phyloP scores from a whole-genome alignment of 129 eudicot genomes.

The Silybum marianum region DNA sequence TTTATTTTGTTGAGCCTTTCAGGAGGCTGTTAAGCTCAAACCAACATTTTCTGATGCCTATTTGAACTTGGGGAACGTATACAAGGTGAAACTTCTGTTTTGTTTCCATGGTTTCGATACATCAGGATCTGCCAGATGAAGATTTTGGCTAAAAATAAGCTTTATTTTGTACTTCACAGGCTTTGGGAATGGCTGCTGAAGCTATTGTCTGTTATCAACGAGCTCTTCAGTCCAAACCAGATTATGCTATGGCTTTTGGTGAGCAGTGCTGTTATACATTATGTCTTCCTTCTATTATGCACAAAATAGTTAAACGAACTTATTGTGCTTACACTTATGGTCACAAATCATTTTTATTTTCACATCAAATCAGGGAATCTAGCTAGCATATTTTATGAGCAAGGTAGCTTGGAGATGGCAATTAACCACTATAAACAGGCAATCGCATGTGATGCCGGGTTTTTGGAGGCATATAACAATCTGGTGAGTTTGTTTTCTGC shows the following conservation, averaged over 20 bases:
- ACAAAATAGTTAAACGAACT: neutral
- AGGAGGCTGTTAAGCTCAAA: conserved; percentile 95
- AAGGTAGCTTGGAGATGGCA: conserved; percentile 91
- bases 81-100: conserved; percentile 59
- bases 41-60: conserved; percentile 86
- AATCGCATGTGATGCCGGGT: conserved; percentile 78
- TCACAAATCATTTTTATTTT: neutral
- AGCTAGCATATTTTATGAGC: conserved; percentile 87
- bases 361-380: conserved; percentile 59
- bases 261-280: conserved; percentile 22
- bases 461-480: conserved; percentile 94
- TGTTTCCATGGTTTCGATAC: neutral
- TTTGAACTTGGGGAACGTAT: conserved; percentile 84
- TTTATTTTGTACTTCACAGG: conserved; percentile 42
- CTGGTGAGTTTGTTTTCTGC: conserved; percentile 45
- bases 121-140: neutral
- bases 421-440: conserved; percentile 82
- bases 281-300: neutral
- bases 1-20: conserved; percentile 13
- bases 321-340: neutral
- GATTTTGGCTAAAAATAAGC: neutral
- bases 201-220: conserved; percentile 72
- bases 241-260: conserved; percentile 93
- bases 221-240: conserved; percentile 85
- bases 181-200: conserved; percentile 56